Evolutionary conservation across 768 basidiomycete genomes (phyloP), one percentile per base, ranked within the genome.

Genomic region (Mycena polygramma): DNA sequence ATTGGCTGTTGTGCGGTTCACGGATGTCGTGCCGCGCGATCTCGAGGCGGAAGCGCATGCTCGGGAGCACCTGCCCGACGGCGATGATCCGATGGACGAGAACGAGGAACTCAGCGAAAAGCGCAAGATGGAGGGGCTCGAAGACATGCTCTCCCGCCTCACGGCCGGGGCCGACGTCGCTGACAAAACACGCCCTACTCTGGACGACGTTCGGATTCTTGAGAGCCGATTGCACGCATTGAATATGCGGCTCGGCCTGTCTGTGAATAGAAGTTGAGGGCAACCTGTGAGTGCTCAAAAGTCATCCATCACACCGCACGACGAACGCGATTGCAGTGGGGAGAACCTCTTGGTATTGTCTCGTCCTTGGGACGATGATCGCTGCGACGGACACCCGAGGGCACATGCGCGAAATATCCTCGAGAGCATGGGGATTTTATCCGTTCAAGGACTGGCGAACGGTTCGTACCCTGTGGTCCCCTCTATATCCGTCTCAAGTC

Each of bases 31-130:
- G 17, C 94, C 94, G 3, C 85, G 84, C 26, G 95, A 97, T 81
- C 67, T 89, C 11, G 91, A 97, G 74, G 93, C 95, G 0, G 90
- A 93, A 74, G 86, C 84, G 60, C 96, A 97, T 78, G 92, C 91
- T 26, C 83, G 83, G 54, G 88, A 92, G 67, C 92, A 94, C 75
- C 78, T 91, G 14, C 86, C 85, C n/a, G 84, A 83, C 69, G 79
- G 77, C 24, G 73, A 79, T 8, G 81, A 75, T 26, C 46, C 75
- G 26, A 75, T 83, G 70, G 81, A 81, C 22, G 77, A 80, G 24
- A 79, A 79, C 61, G 84, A 87, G 57, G 86, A 86, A 66, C 67
- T 88, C 48, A 77, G 79, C 61, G 84, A 84, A 46, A 89, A 84
- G 73, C 79, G 81, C 61, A 81, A 86, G 63, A 81, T 91, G 79